Percentiles rank a stretch among this genome's conserved stretches.
Conservation (phyloP, 108 stramenopile species). For the Aurantiochytrium sp. region DNA sequence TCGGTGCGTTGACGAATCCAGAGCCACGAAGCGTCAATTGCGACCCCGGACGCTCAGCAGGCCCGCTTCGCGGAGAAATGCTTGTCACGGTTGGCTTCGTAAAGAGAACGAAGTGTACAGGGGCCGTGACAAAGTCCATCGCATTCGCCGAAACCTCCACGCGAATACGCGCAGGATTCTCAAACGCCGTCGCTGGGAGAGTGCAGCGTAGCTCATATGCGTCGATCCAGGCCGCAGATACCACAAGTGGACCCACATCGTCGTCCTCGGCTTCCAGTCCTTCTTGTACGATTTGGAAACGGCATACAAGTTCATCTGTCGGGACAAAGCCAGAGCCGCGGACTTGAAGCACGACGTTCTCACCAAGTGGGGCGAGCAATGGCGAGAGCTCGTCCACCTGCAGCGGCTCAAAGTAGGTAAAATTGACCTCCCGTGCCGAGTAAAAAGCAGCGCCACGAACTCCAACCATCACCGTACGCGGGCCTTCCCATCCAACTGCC, state of each 20-base stretch:
- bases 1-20: slow-evolving; percentile 20
- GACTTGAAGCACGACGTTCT: not conserved
- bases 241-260: not conserved
- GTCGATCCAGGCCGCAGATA: not conserved
- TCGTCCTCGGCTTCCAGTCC: not conserved
- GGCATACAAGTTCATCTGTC: not conserved
- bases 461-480: not conserved
- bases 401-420: not conserved
- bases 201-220: not conserved
- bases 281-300: not conserved
- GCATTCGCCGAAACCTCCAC: not conserved
- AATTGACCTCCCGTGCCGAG: not conserved
- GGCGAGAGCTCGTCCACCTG: not conserved
- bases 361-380: not conserved
- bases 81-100: not conserved
- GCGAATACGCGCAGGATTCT: not conserved
- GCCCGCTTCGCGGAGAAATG: not conserved
- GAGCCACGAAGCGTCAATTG: not conserved
- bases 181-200: not conserved
- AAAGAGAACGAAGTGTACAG: not conserved
- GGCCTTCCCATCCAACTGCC: not conserved
- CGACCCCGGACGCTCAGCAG: not conserved
- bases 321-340: not conserved
- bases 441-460: not conserved
- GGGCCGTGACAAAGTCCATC: not conserved